Conservation (phyloP, 2,329 filamentous ascomycete genomes). For the Diaporthe longicolla region DNA sequence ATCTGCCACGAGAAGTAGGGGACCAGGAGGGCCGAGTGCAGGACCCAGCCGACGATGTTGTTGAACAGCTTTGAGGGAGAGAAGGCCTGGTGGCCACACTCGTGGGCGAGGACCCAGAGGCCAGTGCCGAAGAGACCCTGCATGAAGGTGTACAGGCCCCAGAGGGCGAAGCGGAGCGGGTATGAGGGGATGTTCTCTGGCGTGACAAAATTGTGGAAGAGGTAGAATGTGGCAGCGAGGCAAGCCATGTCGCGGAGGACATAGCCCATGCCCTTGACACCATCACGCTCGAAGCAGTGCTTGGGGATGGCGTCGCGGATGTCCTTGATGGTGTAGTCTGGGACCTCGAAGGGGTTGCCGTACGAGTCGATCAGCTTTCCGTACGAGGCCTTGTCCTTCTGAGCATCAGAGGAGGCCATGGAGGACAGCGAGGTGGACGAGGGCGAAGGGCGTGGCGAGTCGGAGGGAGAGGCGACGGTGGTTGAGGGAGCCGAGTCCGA, state of each 20-base stretch:
- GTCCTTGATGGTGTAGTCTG: conserved; percentile 97
- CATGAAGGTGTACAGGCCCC: conserved; percentile 78
- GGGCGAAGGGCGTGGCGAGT: conserved; percentile 73
- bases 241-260: conserved; percentile 84
- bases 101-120: conserved; percentile 96
- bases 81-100: conserved; percentile 98
- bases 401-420: conserved; percentile 76
- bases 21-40: conserved; percentile 89
- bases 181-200: conserved; percentile 84
- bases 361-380: conserved; percentile 89
- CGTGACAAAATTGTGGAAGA: conserved; percentile 92
- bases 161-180: conserved; percentile 74
- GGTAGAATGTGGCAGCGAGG: conserved; percentile 83
- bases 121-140: conserved; percentile 96
- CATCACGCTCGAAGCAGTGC: conserved; percentile 95
- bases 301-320: conserved; percentile 97
- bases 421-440: conserved; percentile 96
- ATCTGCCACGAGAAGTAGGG: conserved; percentile 99
- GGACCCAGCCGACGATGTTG: conserved; percentile 91
- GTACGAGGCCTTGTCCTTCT: conserved; percentile 57
- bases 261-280: conserved; percentile 80
- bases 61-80: conserved; percentile 92
- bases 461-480: conserved; percentile 69
- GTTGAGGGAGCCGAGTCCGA: conserved; percentile 68
- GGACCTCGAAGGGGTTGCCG: conserved; percentile 93